phyloP scores from a whole-genome alignment of 768 basidiomycete genomes.

The Termitomyces bulborhizus region DNA sequence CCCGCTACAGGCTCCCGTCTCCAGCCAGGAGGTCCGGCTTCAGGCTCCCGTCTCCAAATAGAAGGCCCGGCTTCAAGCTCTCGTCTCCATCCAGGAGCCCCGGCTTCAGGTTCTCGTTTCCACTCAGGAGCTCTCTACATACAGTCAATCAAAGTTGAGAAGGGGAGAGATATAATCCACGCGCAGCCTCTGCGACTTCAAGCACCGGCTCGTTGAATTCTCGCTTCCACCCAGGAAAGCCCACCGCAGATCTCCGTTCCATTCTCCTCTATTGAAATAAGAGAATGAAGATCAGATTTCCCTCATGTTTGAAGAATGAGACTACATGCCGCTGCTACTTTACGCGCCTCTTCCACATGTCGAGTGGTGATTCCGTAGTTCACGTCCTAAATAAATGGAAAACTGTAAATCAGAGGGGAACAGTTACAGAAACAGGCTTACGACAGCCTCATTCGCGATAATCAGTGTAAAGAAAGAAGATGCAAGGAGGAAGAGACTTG shows the following conservation, averaged over 20 bases:
- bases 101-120: constrained; percentile 2
- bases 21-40: neutral
- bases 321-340: neutral
- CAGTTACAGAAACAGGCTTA: constrained; percentile 12
- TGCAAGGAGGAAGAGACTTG: constrained; percentile 16
- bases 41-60: constrained; percentile 7
- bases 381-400: constrained; percentile 1
- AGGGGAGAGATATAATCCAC: neutral
- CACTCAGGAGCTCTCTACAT: neutral
- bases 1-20: constrained; percentile 3
- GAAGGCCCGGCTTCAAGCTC: constrained; percentile 3
- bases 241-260: constrained; percentile 11
- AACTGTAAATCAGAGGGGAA: neutral
- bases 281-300: neutral
- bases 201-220: neutral
- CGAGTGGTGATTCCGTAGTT: constrained; percentile 11
- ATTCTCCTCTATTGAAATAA: constrained; percentile 3
- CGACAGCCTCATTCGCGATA: constrained; percentile 17
- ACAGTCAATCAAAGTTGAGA: neutral
- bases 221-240: constrained; percentile 3
- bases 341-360: constrained; percentile 9
- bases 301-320: neutral
- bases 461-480: constrained; percentile 19
- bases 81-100: constrained; percentile 13
- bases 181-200: neutral